These are phyloP conservation scores for Trichoderma oligosporum DNA, from an alignment of 2,329 filamentous ascomycete genomes.

Conservation along the genomic window DNA sequence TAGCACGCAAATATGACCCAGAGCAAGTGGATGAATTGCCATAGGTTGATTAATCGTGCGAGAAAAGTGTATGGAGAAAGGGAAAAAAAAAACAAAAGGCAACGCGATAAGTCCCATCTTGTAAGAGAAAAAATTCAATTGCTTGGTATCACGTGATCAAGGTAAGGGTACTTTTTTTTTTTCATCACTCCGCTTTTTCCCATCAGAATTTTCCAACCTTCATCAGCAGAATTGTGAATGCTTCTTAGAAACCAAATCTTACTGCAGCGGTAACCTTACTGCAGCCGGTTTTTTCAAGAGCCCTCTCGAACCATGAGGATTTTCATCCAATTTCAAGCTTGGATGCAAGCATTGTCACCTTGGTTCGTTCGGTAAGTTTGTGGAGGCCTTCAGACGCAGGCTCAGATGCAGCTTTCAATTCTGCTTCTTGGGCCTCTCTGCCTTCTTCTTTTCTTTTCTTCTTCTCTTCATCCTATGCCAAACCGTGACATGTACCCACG, in stretches of 20 bases:
- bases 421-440: no score
- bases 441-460: neutral
- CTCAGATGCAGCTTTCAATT: no score
- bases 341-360: conserved; percentile 1
- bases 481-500: conserved; percentile 40
- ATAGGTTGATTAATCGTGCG: conserved; percentile 61
- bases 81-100: conserved; percentile 23
- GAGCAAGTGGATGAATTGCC: conserved; percentile 47
- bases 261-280: neutral
- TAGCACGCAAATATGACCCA: conserved; percentile 61
- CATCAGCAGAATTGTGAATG: no score
- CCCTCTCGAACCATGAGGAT: neutral
- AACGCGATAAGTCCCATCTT: neutral
- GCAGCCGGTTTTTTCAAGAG: neutral
- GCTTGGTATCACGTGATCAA: conserved; percentile 29
- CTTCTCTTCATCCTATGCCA: neutral
- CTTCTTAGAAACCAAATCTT: no score
- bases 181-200: no score
- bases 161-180: no score
- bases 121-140: neutral
- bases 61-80: conserved; percentile 33
- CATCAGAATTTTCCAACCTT: no score
- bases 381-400: neutral
- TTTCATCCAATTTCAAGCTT: conserved; percentile 5
- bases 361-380: neutral